Evolutionary conservation across 1,284 basidiomycete species (phyloP).

Genomic region (Heimioporus punctisporus): DNA sequence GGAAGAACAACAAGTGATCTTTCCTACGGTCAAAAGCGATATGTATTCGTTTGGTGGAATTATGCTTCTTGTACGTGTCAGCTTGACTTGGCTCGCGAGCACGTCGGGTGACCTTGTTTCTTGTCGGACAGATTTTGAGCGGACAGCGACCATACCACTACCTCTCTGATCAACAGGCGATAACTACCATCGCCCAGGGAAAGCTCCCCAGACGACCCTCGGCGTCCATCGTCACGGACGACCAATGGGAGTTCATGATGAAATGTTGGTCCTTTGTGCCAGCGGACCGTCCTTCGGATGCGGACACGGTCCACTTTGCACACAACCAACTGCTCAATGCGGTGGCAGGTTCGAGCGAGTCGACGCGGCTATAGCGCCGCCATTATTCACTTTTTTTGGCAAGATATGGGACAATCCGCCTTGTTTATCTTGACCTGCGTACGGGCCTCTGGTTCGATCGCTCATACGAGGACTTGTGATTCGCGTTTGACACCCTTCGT

Average conservation of each 20-base stretch:
- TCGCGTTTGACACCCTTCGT: too few species aligned
- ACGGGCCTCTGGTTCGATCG: too few species aligned
- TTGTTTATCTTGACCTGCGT: too few species aligned
- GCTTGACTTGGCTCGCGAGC: too few species aligned
- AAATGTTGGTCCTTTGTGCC: conserved; percentile 17
- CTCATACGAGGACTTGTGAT: too few species aligned
- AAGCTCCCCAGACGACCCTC: conserved; percentile 19
- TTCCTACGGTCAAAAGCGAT: conserved; percentile 22
- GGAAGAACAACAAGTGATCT: background rate
- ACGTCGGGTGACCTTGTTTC: too few species aligned
- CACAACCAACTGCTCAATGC: conserved; percentile 12
- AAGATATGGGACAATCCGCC: too few species aligned
- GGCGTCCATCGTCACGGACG: conserved; percentile 10
- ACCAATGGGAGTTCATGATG: conserved; percentile 24
- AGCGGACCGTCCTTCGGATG: conserved; percentile 15
- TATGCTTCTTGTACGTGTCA: conserved; percentile 20
- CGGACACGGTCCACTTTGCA: conserved; percentile 15
- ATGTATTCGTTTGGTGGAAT: conserved; percentile 28
- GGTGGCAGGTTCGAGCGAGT: background rate
- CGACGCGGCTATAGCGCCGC: background rate
- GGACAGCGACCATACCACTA: conserved; percentile 26
- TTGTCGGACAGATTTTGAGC: conserved; percentile 20
- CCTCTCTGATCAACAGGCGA: conserved; percentile 16
- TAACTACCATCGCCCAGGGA: conserved; percentile 15
- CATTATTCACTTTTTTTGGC: too few species aligned